phyloP scores from a whole-genome alignment of 768 basidiomycete species.

The Russula emetica region DNA sequence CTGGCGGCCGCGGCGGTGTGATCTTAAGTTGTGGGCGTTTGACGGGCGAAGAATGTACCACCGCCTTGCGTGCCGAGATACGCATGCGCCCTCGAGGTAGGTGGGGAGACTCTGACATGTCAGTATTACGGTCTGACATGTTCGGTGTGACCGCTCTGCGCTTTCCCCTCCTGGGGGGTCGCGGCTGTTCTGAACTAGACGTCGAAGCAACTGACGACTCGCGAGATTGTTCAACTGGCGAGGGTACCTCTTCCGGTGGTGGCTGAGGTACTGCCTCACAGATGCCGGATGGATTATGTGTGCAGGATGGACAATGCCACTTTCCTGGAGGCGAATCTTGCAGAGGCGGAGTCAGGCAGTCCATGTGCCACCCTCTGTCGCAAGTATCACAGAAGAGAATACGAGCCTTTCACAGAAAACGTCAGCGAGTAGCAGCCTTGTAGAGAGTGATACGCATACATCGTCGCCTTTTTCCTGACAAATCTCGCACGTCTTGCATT shows the following conservation, averaged over 20 bases:
- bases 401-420: conserved; percentile 46
- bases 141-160: conserved; percentile 33
- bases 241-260: conserved; percentile 1
- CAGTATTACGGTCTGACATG: conserved; percentile 36
- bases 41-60: conserved; percentile 5
- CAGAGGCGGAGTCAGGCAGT: conserved; percentile 72
- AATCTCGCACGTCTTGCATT: conserved; percentile 90
- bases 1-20: conserved; percentile 29
- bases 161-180: conserved; percentile 30
- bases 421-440: conserved; percentile 29
- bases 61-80: conserved; percentile 14
- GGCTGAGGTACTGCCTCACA: conserved; percentile 23
- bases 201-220: conserved; percentile 46
- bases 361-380: conserved; percentile 90
- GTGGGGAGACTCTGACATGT: conserved; percentile 26
- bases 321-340: conserved; percentile 65
- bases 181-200: conserved; percentile 32
- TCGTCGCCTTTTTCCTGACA: conserved; percentile 84
- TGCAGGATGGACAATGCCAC: conserved; percentile 71
- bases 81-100: conserved; percentile 23
- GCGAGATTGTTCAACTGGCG: conserved; percentile 25
- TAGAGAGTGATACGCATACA: conserved; percentile 47
- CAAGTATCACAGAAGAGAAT: conserved; percentile 92
- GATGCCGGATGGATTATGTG: conserved; percentile 22
- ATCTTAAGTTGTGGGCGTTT: conserved; percentile 30